phyloP scores from a whole-genome alignment of 805 yeast species.

The Pichia paraexigua region DNA sequence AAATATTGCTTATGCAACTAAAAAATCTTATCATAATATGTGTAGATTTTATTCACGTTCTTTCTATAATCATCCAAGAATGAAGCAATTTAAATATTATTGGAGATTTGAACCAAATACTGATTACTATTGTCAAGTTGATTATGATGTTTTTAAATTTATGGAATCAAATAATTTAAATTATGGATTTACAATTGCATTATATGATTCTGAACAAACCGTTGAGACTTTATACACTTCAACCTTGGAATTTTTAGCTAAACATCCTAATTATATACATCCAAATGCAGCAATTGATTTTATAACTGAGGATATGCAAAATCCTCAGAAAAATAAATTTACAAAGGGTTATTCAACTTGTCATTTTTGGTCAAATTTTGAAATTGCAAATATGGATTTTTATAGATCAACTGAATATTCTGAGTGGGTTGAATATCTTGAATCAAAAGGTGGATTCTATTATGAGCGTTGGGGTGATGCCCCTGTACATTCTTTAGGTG shows the following conservation, averaged over 20 bases:
- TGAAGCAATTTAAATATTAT: constrained; percentile 56
- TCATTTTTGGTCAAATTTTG: constrained; percentile 90
- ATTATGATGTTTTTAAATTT: constrained; percentile 72
- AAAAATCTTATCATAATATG: constrained; percentile 71
- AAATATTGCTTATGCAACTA: constrained; percentile 52
- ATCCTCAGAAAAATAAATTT: constrained; percentile 34
- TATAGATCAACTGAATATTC: constrained; percentile 61
- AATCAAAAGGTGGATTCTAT: constrained; percentile 69
- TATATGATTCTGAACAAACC: constrained; percentile 65
- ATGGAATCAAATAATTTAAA: constrained; percentile 58
- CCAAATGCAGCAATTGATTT: constrained; percentile 48
- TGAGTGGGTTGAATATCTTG: constrained; percentile 56
- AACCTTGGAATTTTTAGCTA: constrained; percentile 50
- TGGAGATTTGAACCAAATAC: constrained; percentile 82
- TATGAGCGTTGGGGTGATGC: constrained; percentile 96
- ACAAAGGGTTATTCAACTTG: constrained; percentile 50
- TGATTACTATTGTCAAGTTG: constrained; percentile 55
- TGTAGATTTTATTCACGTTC: constrained; percentile 67
- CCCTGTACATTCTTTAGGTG: constrained; percentile 76
- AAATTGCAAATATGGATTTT: constrained; percentile 78
- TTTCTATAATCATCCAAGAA: constrained; percentile 56
- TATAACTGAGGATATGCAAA: constrained; percentile 43
- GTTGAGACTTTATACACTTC: constrained; percentile 61
- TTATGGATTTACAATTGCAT: constrained; percentile 64
- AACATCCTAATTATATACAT: constrained; percentile 50